These are phyloP conservation scores for Anethum foeniculum DNA, from an alignment of 140 eudicot genomes.

Conservation along the genomic window DNA sequence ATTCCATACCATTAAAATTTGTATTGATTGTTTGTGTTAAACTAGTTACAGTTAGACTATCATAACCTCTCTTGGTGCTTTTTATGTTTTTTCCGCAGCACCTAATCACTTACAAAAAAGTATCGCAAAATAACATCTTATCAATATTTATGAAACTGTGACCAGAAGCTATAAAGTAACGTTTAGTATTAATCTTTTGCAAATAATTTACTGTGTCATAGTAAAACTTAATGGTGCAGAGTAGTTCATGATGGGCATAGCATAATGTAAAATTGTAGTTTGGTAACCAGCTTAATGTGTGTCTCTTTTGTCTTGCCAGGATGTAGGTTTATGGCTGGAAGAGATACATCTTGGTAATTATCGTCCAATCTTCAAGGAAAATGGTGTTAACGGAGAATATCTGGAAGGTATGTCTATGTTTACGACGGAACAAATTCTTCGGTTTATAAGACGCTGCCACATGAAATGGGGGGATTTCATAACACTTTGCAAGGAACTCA, in stretches of 20 bases:
- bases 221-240: background rate
- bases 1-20: background rate
- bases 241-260: background rate
- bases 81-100: background rate
- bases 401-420: slow-evolving; percentile 98
- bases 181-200: background rate
- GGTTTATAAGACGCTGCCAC: slow-evolving; percentile 95
- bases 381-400: slow-evolving; percentile 94
- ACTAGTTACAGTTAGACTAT: background rate
- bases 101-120: background rate
- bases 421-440: slow-evolving; percentile 90
- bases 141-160: background rate
- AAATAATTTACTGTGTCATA: background rate
- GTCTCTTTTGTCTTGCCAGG: slow-evolving; percentile 35
- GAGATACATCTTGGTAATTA: slow-evolving; percentile 88
- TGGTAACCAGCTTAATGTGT: background rate
- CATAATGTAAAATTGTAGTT: background rate
- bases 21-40: background rate
- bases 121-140: background rate
- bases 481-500: slow-evolving; percentile 91
- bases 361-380: slow-evolving; percentile 74
- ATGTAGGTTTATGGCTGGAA: slow-evolving; percentile 92
- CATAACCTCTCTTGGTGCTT: background rate
- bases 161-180: background rate
- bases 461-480: slow-evolving; percentile 99